These are phyloP conservation scores for Eimeria sp. DNA, from an alignment of 169 alveolate species.

Conservation along the genomic window DNA sequence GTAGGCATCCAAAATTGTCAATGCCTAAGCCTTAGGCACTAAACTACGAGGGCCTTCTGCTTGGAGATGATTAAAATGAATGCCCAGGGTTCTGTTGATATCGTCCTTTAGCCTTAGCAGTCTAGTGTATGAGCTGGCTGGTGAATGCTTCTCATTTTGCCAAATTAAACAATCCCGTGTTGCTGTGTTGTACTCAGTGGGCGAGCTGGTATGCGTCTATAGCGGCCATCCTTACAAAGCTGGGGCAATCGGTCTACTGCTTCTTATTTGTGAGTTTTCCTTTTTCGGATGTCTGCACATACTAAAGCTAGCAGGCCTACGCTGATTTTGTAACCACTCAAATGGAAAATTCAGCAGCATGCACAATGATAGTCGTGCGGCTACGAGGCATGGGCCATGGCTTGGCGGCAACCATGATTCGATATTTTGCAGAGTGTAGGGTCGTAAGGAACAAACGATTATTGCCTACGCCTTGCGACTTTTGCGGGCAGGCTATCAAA, in stretches of 20 bases:
- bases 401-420: neutral
- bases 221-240: slow-evolving; percentile 63
- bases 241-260: neutral
- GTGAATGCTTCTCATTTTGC: neutral
- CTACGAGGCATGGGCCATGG: neutral
- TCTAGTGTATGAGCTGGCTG: neutral
- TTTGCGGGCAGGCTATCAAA: slow-evolving; percentile 47
- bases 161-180: neutral
- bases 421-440: neutral
- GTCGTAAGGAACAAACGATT: neutral
- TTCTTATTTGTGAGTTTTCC: slow-evolving; percentile 31
- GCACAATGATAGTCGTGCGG: neutral
- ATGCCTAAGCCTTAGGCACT: neutral
- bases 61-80: neutral
- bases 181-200: slow-evolving; percentile 29
- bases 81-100: neutral
- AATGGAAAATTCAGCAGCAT: neutral
- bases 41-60: neutral
- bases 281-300: neutral
- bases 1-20: slow-evolving; percentile 26
- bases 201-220: slow-evolving; percentile 53
- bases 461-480: neutral
- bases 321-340: neutral
- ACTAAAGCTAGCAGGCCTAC: neutral
- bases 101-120: neutral